phyloP scores from a whole-genome alignment of 75 land plant species.

The Picea glauca region DNA sequence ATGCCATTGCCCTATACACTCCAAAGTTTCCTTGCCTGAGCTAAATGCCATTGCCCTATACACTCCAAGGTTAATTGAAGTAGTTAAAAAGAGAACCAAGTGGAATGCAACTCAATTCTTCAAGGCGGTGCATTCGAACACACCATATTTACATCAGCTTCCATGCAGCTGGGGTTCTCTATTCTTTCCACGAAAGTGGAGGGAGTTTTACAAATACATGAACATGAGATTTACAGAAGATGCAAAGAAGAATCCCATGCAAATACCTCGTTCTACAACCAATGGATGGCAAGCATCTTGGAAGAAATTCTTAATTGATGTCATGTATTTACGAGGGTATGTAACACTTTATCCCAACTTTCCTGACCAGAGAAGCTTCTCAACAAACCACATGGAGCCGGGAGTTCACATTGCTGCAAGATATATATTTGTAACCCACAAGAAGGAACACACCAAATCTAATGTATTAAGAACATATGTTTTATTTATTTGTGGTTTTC shows the following conservation, averaged over 20 bases:
- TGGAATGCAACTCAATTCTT: conserved; percentile 46
- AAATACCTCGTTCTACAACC: conserved; percentile 38
- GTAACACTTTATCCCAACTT: conserved; percentile 51
- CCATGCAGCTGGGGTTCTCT: conserved; percentile 57
- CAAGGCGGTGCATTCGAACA: conserved; percentile 28
- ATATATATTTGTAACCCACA: conserved; percentile 34
- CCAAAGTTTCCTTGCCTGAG: conserved; percentile 15
- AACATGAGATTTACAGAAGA: conserved; percentile 34
- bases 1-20: conserved; percentile 38
- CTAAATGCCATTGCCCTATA: conserved; percentile 40
- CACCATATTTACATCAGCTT: conserved; percentile 48
- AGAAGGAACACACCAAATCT: conserved; percentile 5
- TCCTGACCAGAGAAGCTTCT: conserved; percentile 47
- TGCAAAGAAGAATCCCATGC: conserved; percentile 39
- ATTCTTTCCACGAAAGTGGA: conserved; percentile 43
- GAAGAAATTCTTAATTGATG: conserved; percentile 46
- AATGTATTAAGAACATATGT: too few relatives aligned
- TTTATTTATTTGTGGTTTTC: too few relatives aligned
- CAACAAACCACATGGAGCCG: conserved; percentile 58
- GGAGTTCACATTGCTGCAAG: conserved; percentile 36
- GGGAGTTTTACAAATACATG: conserved; percentile 55
- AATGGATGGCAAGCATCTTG: conserved; percentile 48
- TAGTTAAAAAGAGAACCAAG: conserved; percentile 37
- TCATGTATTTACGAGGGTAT: conserved; percentile 49
- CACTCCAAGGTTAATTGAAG: conserved; percentile 45